phyloP scores from a whole-genome alignment of 768 basidiomycete species.

The Hericium rajendrae region DNA sequence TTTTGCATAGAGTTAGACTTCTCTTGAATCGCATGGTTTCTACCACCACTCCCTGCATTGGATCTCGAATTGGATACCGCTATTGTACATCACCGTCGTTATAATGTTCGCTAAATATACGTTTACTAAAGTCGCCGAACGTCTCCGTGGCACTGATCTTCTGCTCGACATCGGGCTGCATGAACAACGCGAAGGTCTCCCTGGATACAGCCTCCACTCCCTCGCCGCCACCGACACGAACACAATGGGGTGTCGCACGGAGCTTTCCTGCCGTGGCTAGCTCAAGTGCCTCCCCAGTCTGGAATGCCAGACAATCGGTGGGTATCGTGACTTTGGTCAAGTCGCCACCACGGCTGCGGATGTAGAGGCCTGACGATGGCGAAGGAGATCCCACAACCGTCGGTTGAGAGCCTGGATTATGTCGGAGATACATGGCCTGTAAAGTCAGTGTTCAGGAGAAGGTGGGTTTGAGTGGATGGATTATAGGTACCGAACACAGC shows the following conservation, averaged over 20 bases:
- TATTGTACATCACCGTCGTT: conserved; percentile 17
- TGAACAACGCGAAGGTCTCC: conserved; percentile 85
- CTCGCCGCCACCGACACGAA: conserved; percentile 53
- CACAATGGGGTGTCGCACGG: conserved; percentile 91
- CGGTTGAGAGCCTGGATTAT: conserved; percentile 31
- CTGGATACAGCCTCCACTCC: conserved; percentile 48
- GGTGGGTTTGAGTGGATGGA: not conserved
- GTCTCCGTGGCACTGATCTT: conserved; percentile 60
- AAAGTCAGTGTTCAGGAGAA: not conserved
- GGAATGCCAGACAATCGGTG: conserved; percentile 79
- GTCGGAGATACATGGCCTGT: conserved; percentile 77
- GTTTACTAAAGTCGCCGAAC: conserved; percentile 86
- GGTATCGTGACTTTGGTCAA: conserved; percentile 85
- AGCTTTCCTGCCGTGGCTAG: conserved; percentile 75
- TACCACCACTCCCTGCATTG: not conserved
- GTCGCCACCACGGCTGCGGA: conserved; percentile 72
- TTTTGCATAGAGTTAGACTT: not conserved
- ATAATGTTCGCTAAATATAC: conserved; percentile 61
- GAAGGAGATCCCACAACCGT: conserved; percentile 56
- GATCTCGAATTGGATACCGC: not conserved
- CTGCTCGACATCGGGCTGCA: conserved; percentile 82
- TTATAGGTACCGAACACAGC: conserved; percentile 64
- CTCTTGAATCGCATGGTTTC: not conserved
- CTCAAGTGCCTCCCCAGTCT: conserved; percentile 94
- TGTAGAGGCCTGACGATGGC: conserved; percentile 78